phyloP scores from a whole-genome alignment of 495 filamentous ascomycete genomes.

The Neurospora sublineolata region DNA sequence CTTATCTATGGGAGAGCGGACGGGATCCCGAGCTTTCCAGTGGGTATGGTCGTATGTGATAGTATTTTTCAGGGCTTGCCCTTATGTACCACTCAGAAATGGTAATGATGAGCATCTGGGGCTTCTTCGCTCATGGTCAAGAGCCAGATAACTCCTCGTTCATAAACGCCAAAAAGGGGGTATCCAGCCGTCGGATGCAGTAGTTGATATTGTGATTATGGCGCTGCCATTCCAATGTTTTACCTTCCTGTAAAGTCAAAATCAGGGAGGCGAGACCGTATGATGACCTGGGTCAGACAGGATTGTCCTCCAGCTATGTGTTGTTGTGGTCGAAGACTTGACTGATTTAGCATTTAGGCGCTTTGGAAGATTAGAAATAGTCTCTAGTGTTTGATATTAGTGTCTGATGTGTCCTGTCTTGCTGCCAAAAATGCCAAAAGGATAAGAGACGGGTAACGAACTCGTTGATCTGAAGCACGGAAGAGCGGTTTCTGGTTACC shows the following conservation, averaged over 20 bases:
- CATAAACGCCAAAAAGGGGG: background rate
- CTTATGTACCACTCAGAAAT: background rate
- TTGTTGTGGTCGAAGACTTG: background rate
- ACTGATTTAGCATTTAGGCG: fast-evolving
- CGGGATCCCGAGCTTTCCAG: background rate
- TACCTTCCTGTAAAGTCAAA: background rate
- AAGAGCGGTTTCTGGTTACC: background rate
- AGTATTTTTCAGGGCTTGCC: fast-evolving
- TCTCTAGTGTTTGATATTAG: background rate
- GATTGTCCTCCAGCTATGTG: background rate
- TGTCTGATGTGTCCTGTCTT: fast-evolving
- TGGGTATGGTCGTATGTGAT: background rate
- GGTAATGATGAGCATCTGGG: background rate
- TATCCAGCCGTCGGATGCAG: background rate
- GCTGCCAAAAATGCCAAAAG: background rate
- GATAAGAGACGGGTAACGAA: background rate
- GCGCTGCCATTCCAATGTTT: background rate
- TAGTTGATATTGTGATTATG: background rate
- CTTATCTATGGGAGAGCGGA: conserved; percentile 20
- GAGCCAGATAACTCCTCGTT: background rate
- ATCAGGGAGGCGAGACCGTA: background rate
- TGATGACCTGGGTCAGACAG: background rate
- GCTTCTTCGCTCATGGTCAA: background rate
- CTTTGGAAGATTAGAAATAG: fast-evolving
- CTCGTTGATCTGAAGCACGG: background rate